Conservation (phyloP, 1,284 basidiomycete species). For the Naganishia sp. region DNA sequence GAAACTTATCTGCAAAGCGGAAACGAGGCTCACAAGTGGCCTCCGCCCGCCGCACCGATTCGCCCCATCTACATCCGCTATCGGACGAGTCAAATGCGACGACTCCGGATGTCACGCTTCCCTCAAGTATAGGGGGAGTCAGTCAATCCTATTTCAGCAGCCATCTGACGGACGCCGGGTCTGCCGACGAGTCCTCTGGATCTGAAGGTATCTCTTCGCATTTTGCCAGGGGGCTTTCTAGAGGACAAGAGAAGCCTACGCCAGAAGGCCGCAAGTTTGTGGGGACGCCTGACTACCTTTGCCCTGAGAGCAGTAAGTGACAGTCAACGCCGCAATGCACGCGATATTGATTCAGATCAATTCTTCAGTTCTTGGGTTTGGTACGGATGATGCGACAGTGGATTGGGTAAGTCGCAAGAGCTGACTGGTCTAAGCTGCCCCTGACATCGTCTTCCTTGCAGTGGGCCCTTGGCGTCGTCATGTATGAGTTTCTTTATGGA, state of each 20-base stretch:
- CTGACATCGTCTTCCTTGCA: constrained; percentile 31
- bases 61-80: constrained; percentile 56
- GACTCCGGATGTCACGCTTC: constrained; percentile 52
- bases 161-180: constrained; percentile 41
- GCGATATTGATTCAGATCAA: constrained; percentile 10
- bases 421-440: background rate
- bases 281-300: constrained; percentile 94
- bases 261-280: constrained; percentile 79
- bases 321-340: too few species aligned
- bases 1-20: constrained; percentile 46
- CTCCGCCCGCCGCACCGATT: constrained; percentile 9
- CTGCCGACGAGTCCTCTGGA: constrained; percentile 79
- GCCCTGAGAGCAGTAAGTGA: constrained; percentile 75
- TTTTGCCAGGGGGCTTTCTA: constrained; percentile 9
- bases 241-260: constrained; percentile 62
- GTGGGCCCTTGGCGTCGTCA: constrained; percentile 98
- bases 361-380: constrained; percentile 74
- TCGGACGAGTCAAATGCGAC: constrained; percentile 58
- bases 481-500: constrained; percentile 97
- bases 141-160: constrained; percentile 70
- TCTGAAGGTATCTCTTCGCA: constrained; percentile 64
- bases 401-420: constrained; percentile 75
- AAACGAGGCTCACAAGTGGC: constrained; percentile 12
- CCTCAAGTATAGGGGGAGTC: constrained; percentile 59
- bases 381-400: constrained; percentile 91